phyloP scores from a whole-genome alignment of 2,329 filamentous ascomycete genomes.

The Massarina eburnea region DNA sequence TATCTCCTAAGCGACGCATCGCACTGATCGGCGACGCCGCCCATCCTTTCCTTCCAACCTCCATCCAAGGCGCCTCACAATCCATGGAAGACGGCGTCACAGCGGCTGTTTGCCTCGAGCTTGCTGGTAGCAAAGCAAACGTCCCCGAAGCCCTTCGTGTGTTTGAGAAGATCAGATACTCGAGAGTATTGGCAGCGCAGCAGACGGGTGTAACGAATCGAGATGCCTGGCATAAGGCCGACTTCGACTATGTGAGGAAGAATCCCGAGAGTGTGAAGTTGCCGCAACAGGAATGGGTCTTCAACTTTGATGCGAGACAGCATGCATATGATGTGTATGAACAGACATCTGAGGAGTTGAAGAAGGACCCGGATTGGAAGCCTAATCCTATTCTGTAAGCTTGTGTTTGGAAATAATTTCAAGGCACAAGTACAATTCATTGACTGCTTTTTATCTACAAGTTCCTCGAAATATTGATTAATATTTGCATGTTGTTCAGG shows the following conservation, averaged over 20 bases:
- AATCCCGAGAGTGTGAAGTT: slow-evolving; percentile 25
- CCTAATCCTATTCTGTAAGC: slow-evolving; percentile 7
- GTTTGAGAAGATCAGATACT: slow-evolving; percentile 31
- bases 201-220: slow-evolving; percentile 22
- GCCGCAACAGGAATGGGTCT: slow-evolving; percentile 24
- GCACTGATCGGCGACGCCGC: slow-evolving; percentile 56
- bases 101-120: slow-evolving; percentile 21
- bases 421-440: too few relatives aligned
- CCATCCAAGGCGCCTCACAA: slow-evolving; percentile 55
- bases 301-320: slow-evolving; percentile 21
- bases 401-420: too few relatives aligned
- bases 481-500: too few relatives aligned
- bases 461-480: too few relatives aligned
- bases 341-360: slow-evolving; percentile 20
- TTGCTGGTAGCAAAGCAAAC: slow-evolving; percentile 11
- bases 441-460: too few relatives aligned
- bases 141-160: slow-evolving; percentile 24
- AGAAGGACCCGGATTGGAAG: slow-evolving; percentile 15
- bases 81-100: slow-evolving; percentile 52
- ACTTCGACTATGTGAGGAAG: slow-evolving; percentile 24
- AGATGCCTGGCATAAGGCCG: slow-evolving; percentile 25
- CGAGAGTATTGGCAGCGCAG: slow-evolving; percentile 20
- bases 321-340: slow-evolving; percentile 32
- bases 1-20: slow-evolving; percentile 50
- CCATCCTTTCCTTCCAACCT: slow-evolving; percentile 56